A percentile compares a stretch with the other conserved stretches of the same genome.
Conservation (phyloP, 352 stramenopile genomes). For the Hyaloperonospora brassicae region DNA sequence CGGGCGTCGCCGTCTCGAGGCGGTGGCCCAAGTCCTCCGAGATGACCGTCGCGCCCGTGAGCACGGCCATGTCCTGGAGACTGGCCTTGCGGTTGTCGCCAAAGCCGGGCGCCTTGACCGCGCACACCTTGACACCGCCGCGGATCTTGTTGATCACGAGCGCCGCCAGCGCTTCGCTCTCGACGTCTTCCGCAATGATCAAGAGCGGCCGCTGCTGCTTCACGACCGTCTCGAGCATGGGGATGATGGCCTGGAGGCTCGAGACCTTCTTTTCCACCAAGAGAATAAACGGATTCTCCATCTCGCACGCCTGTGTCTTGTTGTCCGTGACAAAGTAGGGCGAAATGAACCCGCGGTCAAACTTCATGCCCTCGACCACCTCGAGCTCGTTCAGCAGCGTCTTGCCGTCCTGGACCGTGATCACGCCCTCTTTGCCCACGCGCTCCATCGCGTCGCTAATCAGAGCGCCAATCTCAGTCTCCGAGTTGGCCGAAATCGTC, state of each 20-base stretch:
- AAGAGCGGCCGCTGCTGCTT: constrained; percentile 95
- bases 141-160: constrained; percentile 99
- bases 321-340: constrained; percentile 99
- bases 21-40: constrained; percentile 98
- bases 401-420: constrained; percentile 98
- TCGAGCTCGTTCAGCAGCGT: constrained; percentile 99
- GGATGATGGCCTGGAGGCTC: constrained; percentile 93
- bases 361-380: constrained; percentile 99
- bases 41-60: constrained; percentile 97
- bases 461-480: constrained; percentile 95
- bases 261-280: constrained; percentile 99
- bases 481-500: constrained; percentile 99
- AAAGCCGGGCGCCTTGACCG: constrained; percentile 99
- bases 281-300: constrained; percentile 98
- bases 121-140: constrained; percentile 98
- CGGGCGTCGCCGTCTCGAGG: constrained; percentile 92
- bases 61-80: constrained; percentile 98
- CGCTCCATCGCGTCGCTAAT: constrained; percentile 99
- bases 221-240: constrained; percentile 95
- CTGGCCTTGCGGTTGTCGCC: constrained; percentile 99
- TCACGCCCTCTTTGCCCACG: constrained; percentile 98
- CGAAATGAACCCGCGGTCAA: constrained; percentile 99
- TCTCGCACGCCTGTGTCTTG: constrained; percentile 97
- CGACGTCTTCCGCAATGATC: constrained; percentile 99
- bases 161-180: constrained; percentile 97